These are phyloP conservation scores for Lentinula lateritia DNA, from an alignment of 768 basidiomycete species.

Conservation along the genomic window DNA sequence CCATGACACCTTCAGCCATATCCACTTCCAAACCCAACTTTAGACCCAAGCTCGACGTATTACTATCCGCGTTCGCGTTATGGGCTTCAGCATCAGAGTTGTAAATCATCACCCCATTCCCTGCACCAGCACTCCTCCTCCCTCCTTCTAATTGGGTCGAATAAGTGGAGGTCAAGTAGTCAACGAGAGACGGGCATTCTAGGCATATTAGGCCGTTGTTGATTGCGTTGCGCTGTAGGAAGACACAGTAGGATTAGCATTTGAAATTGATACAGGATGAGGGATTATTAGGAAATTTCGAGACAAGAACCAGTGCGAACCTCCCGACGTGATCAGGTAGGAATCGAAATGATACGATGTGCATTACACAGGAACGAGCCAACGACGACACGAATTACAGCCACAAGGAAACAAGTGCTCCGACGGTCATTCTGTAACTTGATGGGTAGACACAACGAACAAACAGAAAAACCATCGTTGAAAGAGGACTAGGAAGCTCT, in stretches of 20 bases:
- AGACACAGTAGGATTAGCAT: not conserved
- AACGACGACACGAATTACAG: too few relatives aligned
- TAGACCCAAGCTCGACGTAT: too few relatives aligned
- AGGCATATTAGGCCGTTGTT: slow-evolving; percentile 97
- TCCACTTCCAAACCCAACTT: slow-evolving; percentile 55
- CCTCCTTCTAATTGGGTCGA: slow-evolving; percentile 51
- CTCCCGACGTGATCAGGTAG: too few relatives aligned
- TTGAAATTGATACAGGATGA: not conserved
- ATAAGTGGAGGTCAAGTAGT: slow-evolving; percentile 72
- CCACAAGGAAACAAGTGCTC: too few relatives aligned
- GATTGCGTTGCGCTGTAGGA: slow-evolving; percentile 77
- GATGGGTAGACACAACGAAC: too few relatives aligned
- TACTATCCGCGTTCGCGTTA: slow-evolving; percentile 23
- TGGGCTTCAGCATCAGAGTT: slow-evolving; percentile 16
- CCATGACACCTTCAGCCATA: slow-evolving; percentile 68
- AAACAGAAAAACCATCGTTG: too few relatives aligned
- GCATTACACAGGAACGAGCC: too few relatives aligned
- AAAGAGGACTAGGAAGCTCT: too few relatives aligned
- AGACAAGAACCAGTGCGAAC: too few relatives aligned
- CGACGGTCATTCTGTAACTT: too few relatives aligned
- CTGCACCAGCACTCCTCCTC: slow-evolving; percentile 71
- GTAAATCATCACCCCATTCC: slow-evolving; percentile 67
- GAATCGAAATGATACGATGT: too few relatives aligned
- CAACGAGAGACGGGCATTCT: slow-evolving; percentile 86
- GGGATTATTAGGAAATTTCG: too few relatives aligned